phyloP scores from a whole-genome alignment of 2,329 filamentous ascomycete species.

The Juglanconis oblonga region DNA sequence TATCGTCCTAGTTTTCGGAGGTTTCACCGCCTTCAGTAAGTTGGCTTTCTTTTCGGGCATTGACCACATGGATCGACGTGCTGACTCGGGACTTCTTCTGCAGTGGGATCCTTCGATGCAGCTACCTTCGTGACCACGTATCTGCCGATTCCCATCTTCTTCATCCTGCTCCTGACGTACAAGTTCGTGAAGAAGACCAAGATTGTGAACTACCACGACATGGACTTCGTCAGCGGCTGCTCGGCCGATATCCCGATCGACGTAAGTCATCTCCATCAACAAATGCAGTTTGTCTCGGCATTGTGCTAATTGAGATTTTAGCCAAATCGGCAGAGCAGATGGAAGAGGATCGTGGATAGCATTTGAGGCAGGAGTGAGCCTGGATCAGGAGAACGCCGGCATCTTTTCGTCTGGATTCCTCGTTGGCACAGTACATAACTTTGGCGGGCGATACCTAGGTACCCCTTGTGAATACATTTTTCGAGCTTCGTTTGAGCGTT shows the following conservation, averaged over 20 bases:
- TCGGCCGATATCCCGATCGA: slow-evolving; percentile 20
- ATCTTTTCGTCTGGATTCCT: background rate
- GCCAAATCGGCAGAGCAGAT: background rate
- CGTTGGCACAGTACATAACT: background rate
- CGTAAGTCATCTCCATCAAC: slow-evolving; percentile 6
- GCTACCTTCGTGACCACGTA: slow-evolving; percentile 25
- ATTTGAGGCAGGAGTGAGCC: background rate
- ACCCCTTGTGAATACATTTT: too few species aligned
- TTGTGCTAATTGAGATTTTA: background rate
- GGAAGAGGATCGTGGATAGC: background rate
- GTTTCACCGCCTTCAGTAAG: slow-evolving; percentile 22
- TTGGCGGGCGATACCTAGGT: background rate
- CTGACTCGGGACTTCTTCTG: background rate
- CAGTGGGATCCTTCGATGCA: slow-evolving; percentile 18
- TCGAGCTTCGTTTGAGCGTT: too few species aligned
- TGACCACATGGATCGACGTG: background rate
- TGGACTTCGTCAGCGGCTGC: slow-evolving; percentile 24
- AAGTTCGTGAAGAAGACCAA: slow-evolving; percentile 23
- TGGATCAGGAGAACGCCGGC: background rate
- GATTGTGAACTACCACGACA: slow-evolving; percentile 20
- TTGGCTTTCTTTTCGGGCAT: background rate
- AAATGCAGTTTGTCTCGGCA: background rate
- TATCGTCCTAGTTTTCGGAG: slow-evolving; percentile 24
- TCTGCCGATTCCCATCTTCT: slow-evolving; percentile 23
- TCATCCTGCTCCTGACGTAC: slow-evolving; percentile 17